Conservation (phyloP, 2,329 filamentous ascomycete species). For the Fusarium neocosmosporiellum region DNA sequence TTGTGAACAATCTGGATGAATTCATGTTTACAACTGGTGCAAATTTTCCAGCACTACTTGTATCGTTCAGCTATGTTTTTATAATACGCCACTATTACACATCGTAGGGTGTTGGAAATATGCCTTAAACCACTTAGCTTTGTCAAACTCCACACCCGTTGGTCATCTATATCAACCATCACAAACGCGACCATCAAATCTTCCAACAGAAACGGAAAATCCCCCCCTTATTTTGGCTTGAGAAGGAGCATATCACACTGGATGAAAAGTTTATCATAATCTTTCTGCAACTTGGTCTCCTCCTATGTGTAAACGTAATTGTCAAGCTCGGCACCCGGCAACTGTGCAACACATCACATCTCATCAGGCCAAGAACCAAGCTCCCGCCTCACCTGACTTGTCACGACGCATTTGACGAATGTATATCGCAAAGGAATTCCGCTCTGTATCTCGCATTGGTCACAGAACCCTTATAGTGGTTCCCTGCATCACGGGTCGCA, state of each 20-base stretch:
- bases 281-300: neutral
- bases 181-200: neutral
- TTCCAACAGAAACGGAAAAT: neutral
- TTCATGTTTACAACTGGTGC: neutral
- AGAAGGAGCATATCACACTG: neutral
- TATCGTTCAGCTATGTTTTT: neutral
- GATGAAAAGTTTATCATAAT: neutral
- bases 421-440: neutral
- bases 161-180: neutral
- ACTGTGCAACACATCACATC: neutral
- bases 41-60: rapidly evolving
- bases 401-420: neutral
- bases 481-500: neutral
- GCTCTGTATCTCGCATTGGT: neutral
- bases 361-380: neutral
- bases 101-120: neutral
- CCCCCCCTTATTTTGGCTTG: neutral
- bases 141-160: neutral
- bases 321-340: neutral
- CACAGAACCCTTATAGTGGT: neutral
- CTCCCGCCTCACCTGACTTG: neutral
- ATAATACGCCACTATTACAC: neutral
- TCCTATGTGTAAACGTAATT: neutral
- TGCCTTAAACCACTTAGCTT: neutral
- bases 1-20: neutral